phyloP scores from a whole-genome alignment of 2,329 filamentous ascomycete species.

The Stagonosporopsis vannaccii region DNA sequence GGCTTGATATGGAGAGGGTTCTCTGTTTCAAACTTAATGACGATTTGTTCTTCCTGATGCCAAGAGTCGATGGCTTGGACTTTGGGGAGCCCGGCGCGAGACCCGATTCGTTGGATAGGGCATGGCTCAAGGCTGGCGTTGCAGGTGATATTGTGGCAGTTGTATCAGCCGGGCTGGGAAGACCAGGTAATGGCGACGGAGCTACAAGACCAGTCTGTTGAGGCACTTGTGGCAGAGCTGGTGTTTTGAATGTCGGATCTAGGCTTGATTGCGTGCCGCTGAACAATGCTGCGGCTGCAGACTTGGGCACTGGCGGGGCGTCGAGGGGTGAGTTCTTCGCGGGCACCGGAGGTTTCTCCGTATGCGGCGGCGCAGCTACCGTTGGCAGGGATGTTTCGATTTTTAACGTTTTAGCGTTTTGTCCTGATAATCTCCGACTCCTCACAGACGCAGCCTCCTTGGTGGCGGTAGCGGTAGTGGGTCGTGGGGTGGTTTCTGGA shows the following conservation, averaged over 20 bases:
- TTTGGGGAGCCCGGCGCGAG: slow-evolving; percentile 47
- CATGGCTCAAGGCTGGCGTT: slow-evolving; percentile 47
- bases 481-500: slow-evolving; percentile 38
- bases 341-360: slow-evolving; percentile 43
- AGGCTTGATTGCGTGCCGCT: slow-evolving; percentile 32
- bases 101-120: slow-evolving; percentile 54
- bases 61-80: slow-evolving; percentile 39
- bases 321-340: slow-evolving; percentile 45
- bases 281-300: slow-evolving; percentile 43
- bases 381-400: slow-evolving; percentile 74
- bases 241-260: slow-evolving; percentile 43
- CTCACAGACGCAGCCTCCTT: slow-evolving; percentile 63
- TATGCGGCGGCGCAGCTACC: slow-evolving; percentile 42
- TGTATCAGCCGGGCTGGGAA: slow-evolving; percentile 52
- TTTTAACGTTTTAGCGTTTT: slow-evolving; percentile 82
- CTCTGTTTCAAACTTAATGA: slow-evolving; percentile 73
- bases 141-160: slow-evolving; percentile 52
- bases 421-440: slow-evolving; percentile 79
- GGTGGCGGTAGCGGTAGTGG: slow-evolving; percentile 27
- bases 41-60: slow-evolving; percentile 59
- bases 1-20: slow-evolving; percentile 72
- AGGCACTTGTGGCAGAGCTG: slow-evolving; percentile 40
- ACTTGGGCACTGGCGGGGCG: slow-evolving; percentile 45
- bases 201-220: slow-evolving; percentile 36
- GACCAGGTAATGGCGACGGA: slow-evolving; percentile 43